These are phyloP conservation scores for Ceratobasidium sp. DNA, from an alignment of 1,284 basidiomycete genomes.

Conservation along the genomic window DNA sequence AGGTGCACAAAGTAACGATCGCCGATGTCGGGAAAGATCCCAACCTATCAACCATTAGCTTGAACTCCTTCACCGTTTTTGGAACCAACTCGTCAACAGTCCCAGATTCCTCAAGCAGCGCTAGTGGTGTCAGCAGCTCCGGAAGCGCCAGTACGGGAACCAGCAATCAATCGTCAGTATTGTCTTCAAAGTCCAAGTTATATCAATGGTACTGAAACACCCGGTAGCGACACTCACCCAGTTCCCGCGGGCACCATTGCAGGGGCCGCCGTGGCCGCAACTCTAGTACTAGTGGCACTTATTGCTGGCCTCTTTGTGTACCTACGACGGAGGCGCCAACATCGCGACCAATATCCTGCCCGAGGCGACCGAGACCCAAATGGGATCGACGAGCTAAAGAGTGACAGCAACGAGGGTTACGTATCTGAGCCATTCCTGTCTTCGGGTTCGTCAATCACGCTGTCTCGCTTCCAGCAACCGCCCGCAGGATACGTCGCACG, in stretches of 20 bases:
- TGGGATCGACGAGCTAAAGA: background rate
- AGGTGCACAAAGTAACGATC: background rate
- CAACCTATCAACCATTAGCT: background rate
- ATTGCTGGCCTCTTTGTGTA: background rate
- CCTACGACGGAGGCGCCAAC: background rate
- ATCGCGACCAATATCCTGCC: background rate
- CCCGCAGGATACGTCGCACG: background rate
- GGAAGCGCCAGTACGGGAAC: background rate
- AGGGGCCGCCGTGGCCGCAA: background rate
- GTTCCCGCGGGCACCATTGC: background rate
- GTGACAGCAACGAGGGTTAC: background rate
- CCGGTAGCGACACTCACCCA: background rate
- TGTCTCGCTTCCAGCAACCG: background rate
- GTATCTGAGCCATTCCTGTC: background rate
- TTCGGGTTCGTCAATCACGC: background rate
- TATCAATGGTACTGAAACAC: too few species aligned
- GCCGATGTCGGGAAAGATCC: background rate
- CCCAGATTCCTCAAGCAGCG: background rate
- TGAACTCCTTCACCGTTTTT: conserved; percentile 22
- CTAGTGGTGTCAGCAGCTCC: background rate
- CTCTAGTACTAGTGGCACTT: background rate
- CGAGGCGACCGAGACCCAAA: too few species aligned
- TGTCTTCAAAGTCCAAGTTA: too few species aligned
- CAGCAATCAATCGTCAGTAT: too few species aligned
- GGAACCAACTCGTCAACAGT: background rate